These are phyloP conservation scores for Penicillium riverlandense DNA, from an alignment of 495 filamentous ascomycete genomes.

Conservation along the genomic window DNA sequence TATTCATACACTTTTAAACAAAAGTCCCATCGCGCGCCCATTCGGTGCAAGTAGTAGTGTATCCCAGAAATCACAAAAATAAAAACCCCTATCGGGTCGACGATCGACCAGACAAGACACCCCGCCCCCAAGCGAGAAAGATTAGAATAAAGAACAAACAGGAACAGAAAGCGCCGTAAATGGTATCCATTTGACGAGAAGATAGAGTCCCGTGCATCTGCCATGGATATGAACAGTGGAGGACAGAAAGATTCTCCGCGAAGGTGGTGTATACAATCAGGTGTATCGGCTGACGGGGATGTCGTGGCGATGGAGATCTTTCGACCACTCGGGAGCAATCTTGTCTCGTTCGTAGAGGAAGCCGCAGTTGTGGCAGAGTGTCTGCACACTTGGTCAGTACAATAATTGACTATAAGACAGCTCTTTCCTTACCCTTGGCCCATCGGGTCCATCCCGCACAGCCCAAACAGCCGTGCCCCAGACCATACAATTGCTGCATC, in stretches of 20 bases:
- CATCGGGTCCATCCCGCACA: constrained; percentile 83
- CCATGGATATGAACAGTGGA: neutral
- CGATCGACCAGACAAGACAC: no score
- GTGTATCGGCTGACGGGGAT: constrained; percentile 33
- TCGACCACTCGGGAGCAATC: constrained; percentile 74
- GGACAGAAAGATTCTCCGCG: neutral
- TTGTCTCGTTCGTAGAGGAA: constrained; percentile 81
- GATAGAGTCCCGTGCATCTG: no score
- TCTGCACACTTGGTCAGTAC: constrained; percentile 38
- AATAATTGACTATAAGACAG: neutral
- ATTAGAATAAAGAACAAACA: no score
- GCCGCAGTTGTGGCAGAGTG: constrained; percentile 92
- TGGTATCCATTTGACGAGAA: no score
- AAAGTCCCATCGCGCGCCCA: no score
- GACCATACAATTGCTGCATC: constrained; percentile 82
- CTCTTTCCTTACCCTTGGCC: constrained; percentile 61
- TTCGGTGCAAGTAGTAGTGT: no score
- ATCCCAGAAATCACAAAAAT: no score
- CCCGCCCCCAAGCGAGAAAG: no score
- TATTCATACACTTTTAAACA: no score
- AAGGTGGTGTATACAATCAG: neutral
- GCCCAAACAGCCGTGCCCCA: constrained; percentile 91
- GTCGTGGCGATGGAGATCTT: constrained; percentile 62
- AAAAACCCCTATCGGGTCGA: no score
- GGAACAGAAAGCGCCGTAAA: no score